phyloP scores from a whole-genome alignment of 164 flowering plant species.

The Cinnamomum micranthum region DNA sequence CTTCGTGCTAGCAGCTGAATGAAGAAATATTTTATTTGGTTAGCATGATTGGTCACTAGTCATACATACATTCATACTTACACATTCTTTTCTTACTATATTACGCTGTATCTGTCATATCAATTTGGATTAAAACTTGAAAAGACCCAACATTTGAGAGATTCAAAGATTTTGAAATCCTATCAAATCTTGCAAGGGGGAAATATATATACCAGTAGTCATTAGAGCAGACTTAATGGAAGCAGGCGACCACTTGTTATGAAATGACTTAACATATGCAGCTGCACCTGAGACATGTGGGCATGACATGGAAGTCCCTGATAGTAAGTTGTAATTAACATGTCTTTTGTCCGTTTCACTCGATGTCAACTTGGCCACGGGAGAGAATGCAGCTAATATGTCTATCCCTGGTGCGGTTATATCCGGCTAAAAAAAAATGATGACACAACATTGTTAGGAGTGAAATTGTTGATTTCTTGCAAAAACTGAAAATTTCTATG shows the following conservation, averaged over 20 bases:
- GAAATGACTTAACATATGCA: slow-evolving; percentile 70
- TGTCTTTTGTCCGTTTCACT: slow-evolving; percentile 9
- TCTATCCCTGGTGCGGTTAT: slow-evolving; percentile 65
- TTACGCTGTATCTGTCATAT: no score
- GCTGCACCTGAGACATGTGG: slow-evolving; percentile 63
- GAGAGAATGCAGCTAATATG: slow-evolving; percentile 63
- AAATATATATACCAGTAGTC: slow-evolving; percentile 54
- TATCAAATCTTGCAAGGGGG: no score
- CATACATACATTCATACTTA: not conserved
- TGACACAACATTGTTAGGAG: no score
- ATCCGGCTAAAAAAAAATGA: slow-evolving; percentile 51
- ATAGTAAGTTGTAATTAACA: slow-evolving; percentile 15
- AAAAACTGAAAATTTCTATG: not conserved
- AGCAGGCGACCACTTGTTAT: slow-evolving; percentile 69
- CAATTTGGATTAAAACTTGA: no score
- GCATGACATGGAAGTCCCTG: slow-evolving; percentile 82
- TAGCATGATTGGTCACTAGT: not conserved
- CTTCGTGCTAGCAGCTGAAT: slow-evolving; percentile 46
- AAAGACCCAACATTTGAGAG: no score
- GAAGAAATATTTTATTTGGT: not conserved
- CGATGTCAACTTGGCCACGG: slow-evolving; percentile 25
- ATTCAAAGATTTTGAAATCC: no score
- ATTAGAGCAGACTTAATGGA: slow-evolving; percentile 80
- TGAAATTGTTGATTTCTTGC: not conserved
- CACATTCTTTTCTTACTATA: no score